Evolutionary conservation across 331 rosid species (phyloP).

Genomic region (Ulmus americana): DNA sequence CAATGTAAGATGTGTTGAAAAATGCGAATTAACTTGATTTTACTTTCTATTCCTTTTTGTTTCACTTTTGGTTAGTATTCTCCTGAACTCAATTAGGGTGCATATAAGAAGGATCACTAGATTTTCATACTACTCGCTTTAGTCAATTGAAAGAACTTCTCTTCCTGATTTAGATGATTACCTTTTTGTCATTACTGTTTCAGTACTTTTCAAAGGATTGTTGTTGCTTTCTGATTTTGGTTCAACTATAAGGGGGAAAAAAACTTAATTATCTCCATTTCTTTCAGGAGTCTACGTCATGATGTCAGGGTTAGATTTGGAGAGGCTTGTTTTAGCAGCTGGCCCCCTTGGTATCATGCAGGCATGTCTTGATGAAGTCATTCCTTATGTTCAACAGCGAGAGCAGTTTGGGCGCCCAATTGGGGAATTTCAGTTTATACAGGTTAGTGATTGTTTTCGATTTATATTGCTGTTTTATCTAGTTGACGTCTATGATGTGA

Average conservation of each 20-base stretch:
- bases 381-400: slow-evolving; percentile 86
- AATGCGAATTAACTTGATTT: too few species aligned
- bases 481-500: slow-evolving; percentile 2
- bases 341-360: slow-evolving; percentile 96
- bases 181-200: not conserved
- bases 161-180: not conserved
- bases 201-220: not conserved
- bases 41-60: too few species aligned
- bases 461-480: slow-evolving; percentile 7
- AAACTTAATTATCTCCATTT: not conserved
- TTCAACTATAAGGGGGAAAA: not conserved
- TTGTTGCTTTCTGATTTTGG: not conserved
- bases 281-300: slow-evolving; percentile 88
- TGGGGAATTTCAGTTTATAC: slow-evolving; percentile 93
- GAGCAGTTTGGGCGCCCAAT: slow-evolving; percentile 95
- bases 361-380: slow-evolving; percentile 77
- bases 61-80: too few species aligned
- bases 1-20: too few species aligned
- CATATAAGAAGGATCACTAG: too few species aligned
- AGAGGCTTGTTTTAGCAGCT: slow-evolving; percentile 84
- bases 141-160: not conserved
- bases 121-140: too few species aligned
- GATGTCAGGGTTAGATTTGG: slow-evolving; percentile 96
- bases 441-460: slow-evolving; percentile 38
- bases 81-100: too few species aligned